Conservation (phyloP, 1,284 basidiomycete genomes). For the Cutaneotrichosporon dermatis region DNA sequence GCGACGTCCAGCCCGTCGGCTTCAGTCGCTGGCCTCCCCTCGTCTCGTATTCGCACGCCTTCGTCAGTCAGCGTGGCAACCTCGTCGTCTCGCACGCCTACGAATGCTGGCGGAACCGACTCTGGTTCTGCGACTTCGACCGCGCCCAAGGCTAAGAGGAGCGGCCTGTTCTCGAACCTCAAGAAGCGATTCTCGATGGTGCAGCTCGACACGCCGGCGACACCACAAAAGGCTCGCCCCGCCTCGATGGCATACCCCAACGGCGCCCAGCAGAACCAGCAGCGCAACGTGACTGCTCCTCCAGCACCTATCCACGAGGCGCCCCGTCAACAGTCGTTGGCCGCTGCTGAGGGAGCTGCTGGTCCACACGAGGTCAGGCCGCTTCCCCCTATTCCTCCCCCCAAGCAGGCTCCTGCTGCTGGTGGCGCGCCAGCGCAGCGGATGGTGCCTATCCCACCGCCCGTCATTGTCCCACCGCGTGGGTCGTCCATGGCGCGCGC, state of each 20-base stretch:
- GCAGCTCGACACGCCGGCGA: neutral
- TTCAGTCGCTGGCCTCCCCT: neutral
- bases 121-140: conserved; percentile 1
- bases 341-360: neutral
- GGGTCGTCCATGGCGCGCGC: conserved; percentile 8
- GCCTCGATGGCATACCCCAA: neutral
- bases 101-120: neutral
- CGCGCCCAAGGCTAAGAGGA: conserved; percentile 7
- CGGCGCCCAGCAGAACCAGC: neutral
- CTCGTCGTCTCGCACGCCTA: neutral
- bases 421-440: neutral
- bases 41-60: neutral
- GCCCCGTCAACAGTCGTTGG: no score
- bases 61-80: neutral
- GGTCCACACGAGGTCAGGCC: neutral
- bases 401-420: neutral
- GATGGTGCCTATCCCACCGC: conserved; percentile 4
- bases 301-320: neutral
- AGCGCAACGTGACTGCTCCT: neutral
- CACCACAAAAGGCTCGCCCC: conserved; percentile 3
- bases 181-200: conserved; percentile 21
- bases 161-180: conserved; percentile 13
- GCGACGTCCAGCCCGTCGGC: no score
- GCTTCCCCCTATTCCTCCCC: neutral
- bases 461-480: conserved; percentile 18